A percentile compares a stretch with the other conserved stretches of the same genome.
phyloP scores from a whole-genome alignment of 1,284 basidiomycete species.

The Melanopsichium pennsylvanicum region DNA sequence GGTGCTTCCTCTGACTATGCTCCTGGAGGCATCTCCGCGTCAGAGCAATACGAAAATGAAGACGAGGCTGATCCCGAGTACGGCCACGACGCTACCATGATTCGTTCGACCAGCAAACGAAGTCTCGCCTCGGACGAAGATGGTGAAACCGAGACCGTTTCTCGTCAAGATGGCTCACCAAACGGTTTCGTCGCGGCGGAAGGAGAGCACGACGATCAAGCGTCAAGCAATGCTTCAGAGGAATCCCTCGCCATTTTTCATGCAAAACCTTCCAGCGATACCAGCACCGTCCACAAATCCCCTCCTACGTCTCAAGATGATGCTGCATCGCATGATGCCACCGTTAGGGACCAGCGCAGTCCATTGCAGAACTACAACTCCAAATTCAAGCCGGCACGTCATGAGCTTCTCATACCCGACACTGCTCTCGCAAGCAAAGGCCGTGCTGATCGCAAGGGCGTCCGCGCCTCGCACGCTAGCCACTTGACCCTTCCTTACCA shows the following conservation, averaged over 20 bases:
- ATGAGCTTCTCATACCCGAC: constrained; percentile 18
- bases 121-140: constrained; percentile 11
- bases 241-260: constrained; percentile 30
- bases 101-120: constrained; percentile 5
- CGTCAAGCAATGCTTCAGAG: constrained; percentile 21
- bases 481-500: constrained; percentile 44
- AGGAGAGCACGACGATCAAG: constrained; percentile 1
- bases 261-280: constrained; percentile 14
- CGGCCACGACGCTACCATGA: constrained; percentile 6
- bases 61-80: constrained; percentile 6
- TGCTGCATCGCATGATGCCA: constrained; percentile 1
- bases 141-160: constrained; percentile 18
- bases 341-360: constrained; percentile 4
- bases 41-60: constrained; percentile 11
- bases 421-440: constrained; percentile 19
- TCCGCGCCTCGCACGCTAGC: constrained; percentile 26
- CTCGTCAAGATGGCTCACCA: constrained; percentile 1
- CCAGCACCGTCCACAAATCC: constrained; percentile 32
- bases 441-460: constrained; percentile 5
- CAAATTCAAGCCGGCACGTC: constrained; percentile 7
- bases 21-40: constrained; percentile 1
- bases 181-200: constrained; percentile 2
- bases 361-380: constrained; percentile 5
- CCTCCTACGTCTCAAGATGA: constrained; percentile 46
- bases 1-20: constrained; percentile 14